Evolutionary conservation across 1,284 basidiomycete species (phyloP), one percentile per base, ranked within the genome.

Genomic region (Cerioporus squamosus): DNA sequence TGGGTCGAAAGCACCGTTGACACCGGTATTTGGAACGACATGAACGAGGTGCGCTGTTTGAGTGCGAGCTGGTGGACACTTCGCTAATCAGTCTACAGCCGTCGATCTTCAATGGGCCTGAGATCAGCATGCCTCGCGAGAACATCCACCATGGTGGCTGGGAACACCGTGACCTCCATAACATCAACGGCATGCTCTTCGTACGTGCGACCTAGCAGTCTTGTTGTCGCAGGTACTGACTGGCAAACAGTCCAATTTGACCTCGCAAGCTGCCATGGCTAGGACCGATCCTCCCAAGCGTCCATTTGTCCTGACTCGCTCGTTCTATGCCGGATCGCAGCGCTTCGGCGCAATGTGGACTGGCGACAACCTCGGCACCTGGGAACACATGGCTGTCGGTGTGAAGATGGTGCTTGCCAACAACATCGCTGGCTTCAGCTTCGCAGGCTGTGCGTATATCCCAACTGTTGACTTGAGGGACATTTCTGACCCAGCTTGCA

Each of bases 281-380:
- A 90, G 97, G 22, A 89, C 94, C 43, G 78, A 87, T 48, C 83
- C 87, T 10, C 83, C 88, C 1, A 86, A 86, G 69, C 84, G 95
- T 18, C 96, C 97, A 0, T 99, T 99, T 72, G 96, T 99, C 49
- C 86, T 99, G 18, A 95, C 95, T 0, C 92, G 97, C 57, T 84
- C 94, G 3, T 99, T 97, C 87, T 99, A 86, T 67, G 93, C 96
- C 2, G 97, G 97, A 5, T 95, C 95, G 22, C 97, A 99, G 73
- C 88, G 95, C 42, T 96, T 91, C 68, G 95, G 96, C 43, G 96
- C 97, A 1, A 94, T 97, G 82, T 99, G 97, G 97, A 99, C 96
- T 2, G 97, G 97, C 15, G 97, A 99, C 75, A 99, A 99, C 73
- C 79, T 98, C 43, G 95, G 97, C 31, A 95, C 93, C 0, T 99